phyloP scores from a whole-genome alignment of 2,329 filamentous ascomycete species.

The Alternaria triticimaculans region DNA sequence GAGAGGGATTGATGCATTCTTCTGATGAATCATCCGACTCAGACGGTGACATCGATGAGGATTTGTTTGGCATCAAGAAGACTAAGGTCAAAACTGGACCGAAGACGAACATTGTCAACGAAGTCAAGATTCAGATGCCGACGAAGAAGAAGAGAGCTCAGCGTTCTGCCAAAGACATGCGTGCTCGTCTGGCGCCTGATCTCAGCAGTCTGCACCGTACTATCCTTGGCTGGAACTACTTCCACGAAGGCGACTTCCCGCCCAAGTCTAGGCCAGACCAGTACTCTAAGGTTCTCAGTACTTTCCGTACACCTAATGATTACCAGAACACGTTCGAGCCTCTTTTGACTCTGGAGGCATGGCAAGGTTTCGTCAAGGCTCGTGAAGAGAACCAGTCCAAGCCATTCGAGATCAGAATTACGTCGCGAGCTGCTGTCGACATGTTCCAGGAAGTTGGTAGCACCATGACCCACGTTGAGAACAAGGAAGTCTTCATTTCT shows the following conservation, averaged over 20 bases:
- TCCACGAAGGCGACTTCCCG: conserved; percentile 85
- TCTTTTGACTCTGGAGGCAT: conserved; percentile 88
- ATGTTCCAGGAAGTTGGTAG: conserved; percentile 92
- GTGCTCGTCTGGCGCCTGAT: conserved; percentile 87
- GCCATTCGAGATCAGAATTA: conserved; percentile 85
- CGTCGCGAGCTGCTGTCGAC: conserved; percentile 88
- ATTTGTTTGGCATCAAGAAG: conserved; percentile 67
- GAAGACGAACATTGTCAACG: conserved; percentile 47
- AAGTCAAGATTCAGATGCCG: conserved; percentile 63
- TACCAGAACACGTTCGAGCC: conserved; percentile 93
- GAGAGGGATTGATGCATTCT: conserved; percentile 89
- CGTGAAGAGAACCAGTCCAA: conserved; percentile 85
- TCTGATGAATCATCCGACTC: conserved; percentile 71
- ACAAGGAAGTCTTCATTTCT: conserved; percentile 73
- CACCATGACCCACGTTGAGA: conserved; percentile 72
- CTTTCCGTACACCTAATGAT: conserved; percentile 75
- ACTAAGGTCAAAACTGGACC: conserved; percentile 52
- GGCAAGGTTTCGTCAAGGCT: conserved; percentile 89
- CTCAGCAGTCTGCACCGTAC: conserved; percentile 83
- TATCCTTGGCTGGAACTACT: conserved; percentile 94
- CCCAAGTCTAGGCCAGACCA: conserved; percentile 72
- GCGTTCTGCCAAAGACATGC: conserved; percentile 90
- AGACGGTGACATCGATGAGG: conserved; percentile 65
- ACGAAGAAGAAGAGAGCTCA: conserved; percentile 83
- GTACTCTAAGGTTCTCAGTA: conserved; percentile 78